Percentiles rank a stretch among this genome's conserved stretches.
Evolutionary conservation across 352 stramenopile genomes (phyloP).

Genomic region (Thalassiosira mediterranea): DNA sequence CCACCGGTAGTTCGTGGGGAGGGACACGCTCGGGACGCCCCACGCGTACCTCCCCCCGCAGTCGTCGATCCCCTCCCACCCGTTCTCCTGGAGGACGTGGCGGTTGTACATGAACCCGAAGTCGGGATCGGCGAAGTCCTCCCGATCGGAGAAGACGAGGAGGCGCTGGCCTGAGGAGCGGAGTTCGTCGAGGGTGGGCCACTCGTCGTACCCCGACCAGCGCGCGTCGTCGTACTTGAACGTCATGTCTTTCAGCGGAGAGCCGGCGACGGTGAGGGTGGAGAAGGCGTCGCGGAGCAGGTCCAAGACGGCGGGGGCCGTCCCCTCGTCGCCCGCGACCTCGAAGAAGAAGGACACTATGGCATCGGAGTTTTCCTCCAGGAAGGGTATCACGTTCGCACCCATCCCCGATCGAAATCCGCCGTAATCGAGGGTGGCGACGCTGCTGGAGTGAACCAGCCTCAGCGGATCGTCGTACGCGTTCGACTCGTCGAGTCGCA

Average conservation of each 20-base stretch:
- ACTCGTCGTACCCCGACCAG: constrained; percentile 34
- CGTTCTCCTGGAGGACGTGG: constrained; percentile 30
- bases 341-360: constrained; percentile 32
- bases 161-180: constrained; percentile 25
- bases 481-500: constrained; percentile 15
- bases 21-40: constrained; percentile 12
- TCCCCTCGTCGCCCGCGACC: constrained; percentile 3
- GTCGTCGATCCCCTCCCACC: constrained; percentile 29
- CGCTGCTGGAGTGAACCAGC: constrained; percentile 37
- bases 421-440: constrained; percentile 25
- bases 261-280: constrained; percentile 11
- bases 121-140: constrained; percentile 8
- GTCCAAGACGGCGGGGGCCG: constrained; percentile 9
- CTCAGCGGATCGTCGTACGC: not conserved
- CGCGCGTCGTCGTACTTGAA: constrained; percentile 31
- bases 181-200: constrained; percentile 34
- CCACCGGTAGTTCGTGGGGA: constrained; percentile 25
- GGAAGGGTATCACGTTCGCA: constrained; percentile 34
- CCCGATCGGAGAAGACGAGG: constrained; percentile 28
- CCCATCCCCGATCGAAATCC: constrained; percentile 25
- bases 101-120: constrained; percentile 32
- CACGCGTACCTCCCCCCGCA: constrained; percentile 24
- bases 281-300: constrained; percentile 14
- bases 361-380: constrained; percentile 35
- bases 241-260: constrained; percentile 28